Base-by-base conservation (phyloP, 768 basidiomycete genomes). In the Agrocybe pediades region DNA sequence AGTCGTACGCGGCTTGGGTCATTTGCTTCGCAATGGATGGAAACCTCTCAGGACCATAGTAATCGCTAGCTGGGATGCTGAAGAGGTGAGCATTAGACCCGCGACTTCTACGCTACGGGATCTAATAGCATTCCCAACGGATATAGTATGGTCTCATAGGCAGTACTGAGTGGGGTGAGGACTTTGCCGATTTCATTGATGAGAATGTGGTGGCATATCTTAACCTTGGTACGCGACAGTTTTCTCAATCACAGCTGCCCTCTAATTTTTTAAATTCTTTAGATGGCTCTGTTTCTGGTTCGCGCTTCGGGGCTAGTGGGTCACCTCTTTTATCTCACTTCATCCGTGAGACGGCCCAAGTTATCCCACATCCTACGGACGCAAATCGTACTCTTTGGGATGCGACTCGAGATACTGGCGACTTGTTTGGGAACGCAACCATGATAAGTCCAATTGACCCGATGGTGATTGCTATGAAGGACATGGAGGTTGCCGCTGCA, bases 161-260 rank as follows among this genome's bases (percentile, higher is more conserved):
- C 23, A 90, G 87, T 62, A 95, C 92, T 3, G 96, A 98, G 70
- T 96, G 88, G 82, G 93, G 87, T 2, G 96, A 98, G 67, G 96
- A 98, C 65, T 98, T 96, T 63, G 64, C 83, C 0, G 78, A 82
- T n/a, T 96, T 88, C 85, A 84, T 98, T 27, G 76, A 81, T 39
- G 73, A 87, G 27, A 81, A 95, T 55, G 90, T 87, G 33, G 93
- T 91, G n/a, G 82, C 90, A 9, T 98, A 98, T 66, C 72, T 97
- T 51, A 97, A 97, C 65, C 76, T 95, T 19, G 90, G 92, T 63
- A 75, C 78, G 88, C 2, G 84, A 84, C 5, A 64, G 76, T 3
- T 86, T 84, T 11, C 84, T 84, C 30, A 6, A 90, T 82, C 72
- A 55, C 62, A 16, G 72, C 73, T 21, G 52, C 63, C 19, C 20